Evolutionary conservation across 805 yeast species (phyloP).

Genomic region (Vanderwaltozyma yarrowii): DNA sequence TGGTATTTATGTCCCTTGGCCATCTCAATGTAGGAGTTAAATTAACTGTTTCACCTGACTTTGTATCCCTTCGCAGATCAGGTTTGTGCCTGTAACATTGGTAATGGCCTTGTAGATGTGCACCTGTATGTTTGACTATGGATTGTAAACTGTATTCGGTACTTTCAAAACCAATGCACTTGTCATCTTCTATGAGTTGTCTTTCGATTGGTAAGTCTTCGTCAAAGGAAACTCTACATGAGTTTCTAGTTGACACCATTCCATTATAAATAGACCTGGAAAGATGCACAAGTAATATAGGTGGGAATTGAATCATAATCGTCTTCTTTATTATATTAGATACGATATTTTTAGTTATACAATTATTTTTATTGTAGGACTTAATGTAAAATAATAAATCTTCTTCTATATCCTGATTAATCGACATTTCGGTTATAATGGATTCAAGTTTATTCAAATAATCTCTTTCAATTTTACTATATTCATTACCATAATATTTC

Average conservation of each 20-base stretch:
- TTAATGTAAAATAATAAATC: conserved; percentile 40
- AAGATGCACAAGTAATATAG: conserved; percentile 65
- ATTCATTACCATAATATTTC: conserved; percentile 9
- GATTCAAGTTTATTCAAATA: conserved; percentile 30
- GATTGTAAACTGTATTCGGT: conserved; percentile 55
- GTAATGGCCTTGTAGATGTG: conserved; percentile 83
- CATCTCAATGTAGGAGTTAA: no score
- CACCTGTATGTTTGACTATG: conserved; percentile 76
- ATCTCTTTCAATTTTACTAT: conserved; percentile 16
- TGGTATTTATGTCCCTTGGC: neutral
- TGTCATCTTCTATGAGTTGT: conserved; percentile 12
- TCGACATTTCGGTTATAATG: conserved; percentile 32
- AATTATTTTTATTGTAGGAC: conserved; percentile 36
- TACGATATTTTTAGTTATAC: conserved; percentile 35
- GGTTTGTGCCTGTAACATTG: conserved; percentile 82
- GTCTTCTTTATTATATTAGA: conserved; percentile 62
- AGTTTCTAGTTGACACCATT: conserved; percentile 56
- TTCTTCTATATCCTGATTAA: conserved; percentile 57
- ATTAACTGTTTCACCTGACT: no score
- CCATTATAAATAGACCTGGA: conserved; percentile 75
- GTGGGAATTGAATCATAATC: conserved; percentile 55
- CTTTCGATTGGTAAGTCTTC: conserved; percentile 35
- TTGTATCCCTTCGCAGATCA: conserved; percentile 29
- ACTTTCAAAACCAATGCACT: conserved; percentile 13
- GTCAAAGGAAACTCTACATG: conserved; percentile 59